These are phyloP conservation scores for Stipa capillata DNA, from an alignment of 176 grass and related monocot genomes.

Conservation along the genomic window DNA sequence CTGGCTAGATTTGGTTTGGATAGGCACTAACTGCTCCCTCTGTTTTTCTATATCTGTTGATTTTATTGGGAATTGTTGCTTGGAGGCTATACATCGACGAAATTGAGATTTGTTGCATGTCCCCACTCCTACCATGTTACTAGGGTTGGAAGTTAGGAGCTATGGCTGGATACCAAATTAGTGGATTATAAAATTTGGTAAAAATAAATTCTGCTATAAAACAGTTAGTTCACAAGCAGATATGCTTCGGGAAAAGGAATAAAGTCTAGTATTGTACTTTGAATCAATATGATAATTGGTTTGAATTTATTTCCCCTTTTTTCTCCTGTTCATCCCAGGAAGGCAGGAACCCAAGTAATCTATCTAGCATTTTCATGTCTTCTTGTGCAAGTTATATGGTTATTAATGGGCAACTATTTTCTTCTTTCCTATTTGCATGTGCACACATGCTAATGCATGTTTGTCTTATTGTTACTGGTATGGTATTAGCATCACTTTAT, in stretches of 20 bases:
- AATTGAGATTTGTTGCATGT: background rate
- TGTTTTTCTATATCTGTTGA: background rate
- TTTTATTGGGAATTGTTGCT: background rate
- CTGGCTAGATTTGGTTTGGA: background rate
- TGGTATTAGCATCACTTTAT: background rate
- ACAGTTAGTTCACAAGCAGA: background rate
- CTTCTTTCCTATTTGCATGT: background rate
- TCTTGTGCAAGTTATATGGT: background rate
- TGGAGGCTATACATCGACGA: background rate
- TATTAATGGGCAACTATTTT: background rate
- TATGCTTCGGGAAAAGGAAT: background rate
- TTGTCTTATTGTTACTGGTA: background rate
- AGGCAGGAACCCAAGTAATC: no score
- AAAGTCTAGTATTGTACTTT: background rate
- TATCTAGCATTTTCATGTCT: background rate
- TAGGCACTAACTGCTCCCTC: background rate
- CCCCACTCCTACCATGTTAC: background rate
- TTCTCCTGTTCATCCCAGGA: background rate
- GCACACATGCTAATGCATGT: slow-evolving; percentile 4
- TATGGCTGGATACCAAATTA: no score
- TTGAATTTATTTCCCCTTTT: background rate
- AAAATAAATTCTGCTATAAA: background rate
- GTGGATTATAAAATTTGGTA: background rate
- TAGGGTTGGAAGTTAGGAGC: background rate
- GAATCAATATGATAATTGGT: background rate